Evolutionary conservation across 805 yeast species (phyloP), one percentile per base, ranked within the genome.

Genomic region (Candida ponderosae): DNA sequence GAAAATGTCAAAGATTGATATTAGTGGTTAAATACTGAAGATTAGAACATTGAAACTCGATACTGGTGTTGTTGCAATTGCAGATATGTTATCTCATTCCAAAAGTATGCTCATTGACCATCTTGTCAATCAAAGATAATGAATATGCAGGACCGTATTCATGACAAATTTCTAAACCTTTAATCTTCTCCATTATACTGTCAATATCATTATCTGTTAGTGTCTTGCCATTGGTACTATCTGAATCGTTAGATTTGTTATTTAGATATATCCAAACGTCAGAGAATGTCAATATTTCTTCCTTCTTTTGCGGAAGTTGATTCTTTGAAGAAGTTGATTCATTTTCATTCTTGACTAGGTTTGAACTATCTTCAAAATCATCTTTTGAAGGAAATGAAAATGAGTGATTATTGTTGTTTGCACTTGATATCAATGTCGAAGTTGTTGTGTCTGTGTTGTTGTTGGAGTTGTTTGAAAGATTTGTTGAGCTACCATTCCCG

Each of bases 231-330:
- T 17, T 65, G 57, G 32, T 64, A 11, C n/a, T 13, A 11, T 58
- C 51, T 29, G 63, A 68, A 26, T 74, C 72, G 36, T 71, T 67
- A 8, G 28, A 2, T n/a, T 65, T 58, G 31, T 64, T 66, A 39
- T 68, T 74, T 33, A 87, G 57, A 53, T 81, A 81, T 54, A 86
- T 90, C 95, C 95, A 87, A 3, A 84, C 79, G 2, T 90, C 93
- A 16, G 84, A 76, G 0, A 84, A 64, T 0, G 88, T 85, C 41
- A 85, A 60, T 31, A 83, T 65, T 48, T 72, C 70, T 23, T 60
- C 56, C 10, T 39, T 43, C 29, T 45, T 44, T 16, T 47, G 45
- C 15, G 39, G 53, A 56, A 40, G 37, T 20, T 42, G 49, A 23
- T 45, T 42, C 21, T 43, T 37, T 14, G 40, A 34, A 13, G n/a